Conservation (phyloP, 2,329 filamentous ascomycete species). For the Ophiostoma sp. region DNA sequence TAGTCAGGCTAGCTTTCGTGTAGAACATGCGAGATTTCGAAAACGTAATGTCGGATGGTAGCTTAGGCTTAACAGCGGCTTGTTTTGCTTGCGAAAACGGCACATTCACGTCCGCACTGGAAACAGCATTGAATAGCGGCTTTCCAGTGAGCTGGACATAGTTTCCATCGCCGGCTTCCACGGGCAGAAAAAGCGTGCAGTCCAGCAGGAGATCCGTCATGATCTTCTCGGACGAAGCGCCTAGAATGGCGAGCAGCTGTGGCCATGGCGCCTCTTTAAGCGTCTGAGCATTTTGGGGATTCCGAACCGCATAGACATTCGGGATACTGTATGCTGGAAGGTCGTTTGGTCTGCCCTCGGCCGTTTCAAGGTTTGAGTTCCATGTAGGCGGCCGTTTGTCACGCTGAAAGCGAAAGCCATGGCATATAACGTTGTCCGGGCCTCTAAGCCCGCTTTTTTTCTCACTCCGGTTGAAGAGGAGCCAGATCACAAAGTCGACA, state of each 20-base stretch:
- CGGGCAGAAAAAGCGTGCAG: constrained; percentile 69
- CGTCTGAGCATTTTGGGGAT: constrained; percentile 68
- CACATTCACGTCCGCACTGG: too few relatives aligned
- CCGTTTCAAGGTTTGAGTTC: background rate
- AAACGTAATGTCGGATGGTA: constrained; percentile 66
- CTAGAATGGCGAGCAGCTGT: constrained; percentile 70
- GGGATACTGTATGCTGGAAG: constrained; percentile 49
- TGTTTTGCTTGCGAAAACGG: background rate
- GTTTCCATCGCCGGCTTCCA: constrained; percentile 62
- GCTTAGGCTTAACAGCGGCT: background rate
- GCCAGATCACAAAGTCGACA: constrained; percentile 75
- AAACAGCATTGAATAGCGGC: constrained; percentile 30
- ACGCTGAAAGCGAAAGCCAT: constrained; percentile 78
- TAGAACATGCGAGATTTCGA: constrained; percentile 86
- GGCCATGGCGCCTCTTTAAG: constrained; percentile 76
- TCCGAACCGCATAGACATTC: constrained; percentile 62
- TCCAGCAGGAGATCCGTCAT: constrained; percentile 77
- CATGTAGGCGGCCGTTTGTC: constrained; percentile 32
- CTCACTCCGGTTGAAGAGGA: constrained; percentile 65
- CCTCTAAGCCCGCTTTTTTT: constrained; percentile 30
- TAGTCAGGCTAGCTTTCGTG: constrained; percentile 69
- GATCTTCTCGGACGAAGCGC: constrained; percentile 70
- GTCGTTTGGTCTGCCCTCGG: background rate
- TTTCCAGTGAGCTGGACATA: constrained; percentile 78
- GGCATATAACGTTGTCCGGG: constrained; percentile 61